Evolutionary conservation across 768 basidiomycete species (phyloP), one percentile per base, ranked within the genome.

Genomic region (Naganishia friedmannii): DNA sequence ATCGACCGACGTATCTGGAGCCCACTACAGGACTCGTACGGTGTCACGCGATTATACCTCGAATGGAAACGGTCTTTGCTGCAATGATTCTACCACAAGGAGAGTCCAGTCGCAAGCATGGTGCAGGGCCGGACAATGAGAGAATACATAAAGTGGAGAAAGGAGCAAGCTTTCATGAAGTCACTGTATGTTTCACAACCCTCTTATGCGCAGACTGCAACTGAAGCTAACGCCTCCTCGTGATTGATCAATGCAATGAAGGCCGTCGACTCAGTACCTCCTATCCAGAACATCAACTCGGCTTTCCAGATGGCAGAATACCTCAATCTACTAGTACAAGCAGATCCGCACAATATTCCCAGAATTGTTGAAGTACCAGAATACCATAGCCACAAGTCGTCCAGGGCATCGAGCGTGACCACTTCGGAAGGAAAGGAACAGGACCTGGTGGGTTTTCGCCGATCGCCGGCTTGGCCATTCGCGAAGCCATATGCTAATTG

Each of bases 321-420:
- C 82, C 91, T 98, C 54, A 89, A 92, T 0, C 84, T 91, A 34
- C 87, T 95, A 73, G 90, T 95, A 69, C 87, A 90, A 19, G 84
- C 86, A 31, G 88, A 97, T 82, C 89, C 92, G 0, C 92, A 94
- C 82, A 90, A 96, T 78, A 89, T 98, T 23, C 87, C 91, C 48
- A 80, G 86, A 8, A 89, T 98, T 51, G 87, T 93, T 0, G 84
- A 88, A 37, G 81, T 95, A 0, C 94, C 94, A 6, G 26, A 63
- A 45, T 63, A 45, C 60, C 60, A 63, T 17, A 42, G 23, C n/a
- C 39, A 29, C 2, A 63, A 46, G 32, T n/a, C 60, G 8, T 42
- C 23, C 7, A 28, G 29, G 9, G 5, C 60, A 37, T 29, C 60
- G 28, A 42, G 39, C 28, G 53, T 28, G 26, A 8, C 42, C 23